These are phyloP conservation scores for Phylloporus sp. DNA, from an alignment of 768 basidiomycete genomes.

Conservation along the genomic window DNA sequence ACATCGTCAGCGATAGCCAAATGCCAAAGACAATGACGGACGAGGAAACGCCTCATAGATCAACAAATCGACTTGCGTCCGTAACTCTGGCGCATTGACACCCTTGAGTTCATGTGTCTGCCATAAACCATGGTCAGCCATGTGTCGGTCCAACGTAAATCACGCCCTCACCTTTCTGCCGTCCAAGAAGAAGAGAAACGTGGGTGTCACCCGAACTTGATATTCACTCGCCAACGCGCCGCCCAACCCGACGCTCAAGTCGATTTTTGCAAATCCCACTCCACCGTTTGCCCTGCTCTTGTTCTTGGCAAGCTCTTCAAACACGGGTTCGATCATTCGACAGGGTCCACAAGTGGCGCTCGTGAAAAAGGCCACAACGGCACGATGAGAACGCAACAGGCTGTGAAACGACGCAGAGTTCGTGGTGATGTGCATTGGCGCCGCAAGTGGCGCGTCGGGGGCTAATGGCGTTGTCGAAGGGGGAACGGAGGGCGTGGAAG, in stretches of 20 bases:
- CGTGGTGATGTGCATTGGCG: slow-evolving; percentile 66
- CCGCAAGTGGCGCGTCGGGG: slow-evolving; percentile 45
- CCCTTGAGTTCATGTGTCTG: slow-evolving; percentile 72
- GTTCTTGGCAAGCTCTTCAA: slow-evolving; percentile 69
- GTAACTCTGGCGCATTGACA: slow-evolving; percentile 61
- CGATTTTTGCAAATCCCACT: slow-evolving; percentile 80
- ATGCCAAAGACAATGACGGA: slow-evolving; percentile 34
- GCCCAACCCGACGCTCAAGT: slow-evolving; percentile 68
- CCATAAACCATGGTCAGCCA: neutral
- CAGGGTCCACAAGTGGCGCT: slow-evolving; percentile 74
- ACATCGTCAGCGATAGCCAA: neutral
- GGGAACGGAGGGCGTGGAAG: slow-evolving; percentile 8
- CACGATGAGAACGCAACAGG: slow-evolving; percentile 60
- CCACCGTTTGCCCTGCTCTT: slow-evolving; percentile 45
- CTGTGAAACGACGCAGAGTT: slow-evolving; percentile 69
- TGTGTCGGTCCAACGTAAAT: slow-evolving; percentile 2
- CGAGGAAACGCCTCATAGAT: slow-evolving; percentile 77
- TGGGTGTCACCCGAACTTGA: slow-evolving; percentile 74
- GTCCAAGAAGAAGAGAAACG: slow-evolving; percentile 82
- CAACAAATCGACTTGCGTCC: slow-evolving; percentile 68
- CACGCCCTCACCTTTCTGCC: slow-evolving; percentile 55
- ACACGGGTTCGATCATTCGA: slow-evolving; percentile 76
- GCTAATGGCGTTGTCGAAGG: slow-evolving; percentile 26
- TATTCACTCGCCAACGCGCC: slow-evolving; percentile 54
- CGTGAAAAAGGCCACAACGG: slow-evolving; percentile 79